These are phyloP conservation scores for Furcasterigmium furcatum DNA, from an alignment of 2,329 filamentous ascomycete genomes.

Conservation along the genomic window DNA sequence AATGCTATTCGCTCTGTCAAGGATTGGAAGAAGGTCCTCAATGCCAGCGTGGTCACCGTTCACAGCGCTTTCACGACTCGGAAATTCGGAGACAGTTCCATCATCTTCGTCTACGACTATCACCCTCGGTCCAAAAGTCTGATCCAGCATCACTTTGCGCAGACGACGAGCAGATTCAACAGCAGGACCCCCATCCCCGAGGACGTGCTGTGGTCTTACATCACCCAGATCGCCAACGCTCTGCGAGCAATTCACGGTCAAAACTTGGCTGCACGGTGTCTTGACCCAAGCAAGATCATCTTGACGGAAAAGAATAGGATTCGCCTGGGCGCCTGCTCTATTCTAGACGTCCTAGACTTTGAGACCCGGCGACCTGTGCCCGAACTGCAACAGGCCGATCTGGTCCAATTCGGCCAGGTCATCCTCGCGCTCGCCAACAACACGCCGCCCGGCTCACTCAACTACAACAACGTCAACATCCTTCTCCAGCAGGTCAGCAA, in stretches of 20 bases:
- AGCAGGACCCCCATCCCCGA: constrained; percentile 57
- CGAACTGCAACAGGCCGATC: constrained; percentile 85
- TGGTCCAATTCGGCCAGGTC: constrained; percentile 78
- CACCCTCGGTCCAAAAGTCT: constrained; percentile 89
- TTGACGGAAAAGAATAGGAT: constrained; percentile 88
- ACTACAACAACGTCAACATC: constrained; percentile 61
- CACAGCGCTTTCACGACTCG: constrained; percentile 92
- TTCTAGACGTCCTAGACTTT: constrained; percentile 85
- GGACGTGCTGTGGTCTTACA: constrained; percentile 82
- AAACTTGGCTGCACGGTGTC: constrained; percentile 79
- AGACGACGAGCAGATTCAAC: constrained; percentile 37
- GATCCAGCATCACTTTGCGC: constrained; percentile 71
- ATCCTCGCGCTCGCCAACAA: constrained; percentile 80
- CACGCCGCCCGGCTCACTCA: constrained; percentile 59
- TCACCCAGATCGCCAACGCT: constrained; percentile 86
- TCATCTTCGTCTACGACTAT: constrained; percentile 93
- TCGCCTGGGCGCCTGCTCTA: constrained; percentile 80
- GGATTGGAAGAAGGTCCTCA: constrained; percentile 83
- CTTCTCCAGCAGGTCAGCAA: constrained; percentile 74
- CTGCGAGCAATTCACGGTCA: constrained; percentile 80
- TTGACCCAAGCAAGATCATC: constrained; percentile 86
- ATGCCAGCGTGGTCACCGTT: constrained; percentile 77
- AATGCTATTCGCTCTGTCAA: constrained; percentile 83
- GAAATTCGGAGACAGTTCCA: constrained; percentile 89
- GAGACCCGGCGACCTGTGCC: constrained; percentile 65